These are phyloP conservation scores for Schizosaccharomyces octosporus DNA, from an alignment of 805 yeast species.

Conservation along the genomic window DNA sequence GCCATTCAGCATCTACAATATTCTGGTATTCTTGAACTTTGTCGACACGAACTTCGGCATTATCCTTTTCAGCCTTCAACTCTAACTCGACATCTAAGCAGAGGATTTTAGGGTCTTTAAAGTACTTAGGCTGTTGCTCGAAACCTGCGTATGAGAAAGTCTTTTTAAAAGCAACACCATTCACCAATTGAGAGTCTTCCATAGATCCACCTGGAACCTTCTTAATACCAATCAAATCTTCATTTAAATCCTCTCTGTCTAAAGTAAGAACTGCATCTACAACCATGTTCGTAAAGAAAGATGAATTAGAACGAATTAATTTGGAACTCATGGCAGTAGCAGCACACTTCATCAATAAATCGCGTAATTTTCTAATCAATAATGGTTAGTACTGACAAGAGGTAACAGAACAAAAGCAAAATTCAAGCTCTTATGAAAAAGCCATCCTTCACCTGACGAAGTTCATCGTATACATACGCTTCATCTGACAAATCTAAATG, in stretches of 20 bases:
- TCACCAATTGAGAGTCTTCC: conserved; percentile 71
- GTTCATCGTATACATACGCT: conserved; percentile 7
- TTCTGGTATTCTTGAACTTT: conserved; percentile 85
- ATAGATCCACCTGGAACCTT: conserved; percentile 89
- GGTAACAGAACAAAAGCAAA: no score
- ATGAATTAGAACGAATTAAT: conserved; percentile 64
- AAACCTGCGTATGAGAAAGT: conserved; percentile 95
- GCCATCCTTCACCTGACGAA: no score
- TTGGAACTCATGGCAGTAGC: conserved; percentile 94
- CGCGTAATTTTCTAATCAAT: conserved; percentile 28
- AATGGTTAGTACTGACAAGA: neutral
- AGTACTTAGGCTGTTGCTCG: conserved; percentile 88
- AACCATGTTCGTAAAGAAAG: conserved; percentile 82
- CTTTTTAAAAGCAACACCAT: conserved; percentile 93
- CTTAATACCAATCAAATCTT: conserved; percentile 75
- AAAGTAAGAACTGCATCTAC: conserved; percentile 81
- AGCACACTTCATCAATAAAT: conserved; percentile 72
- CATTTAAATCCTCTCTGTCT: conserved; percentile 69
- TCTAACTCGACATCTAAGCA: conserved; percentile 81
- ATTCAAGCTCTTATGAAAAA: no score
- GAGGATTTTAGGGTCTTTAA: conserved; percentile 56
- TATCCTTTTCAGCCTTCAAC: conserved; percentile 92
- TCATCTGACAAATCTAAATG: conserved; percentile 31
- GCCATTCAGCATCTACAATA: conserved; percentile 98
- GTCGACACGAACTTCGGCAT: conserved; percentile 91